phyloP scores from a whole-genome alignment of 2,329 filamentous ascomycete genomes.

The Cladophialophora exuberans region DNA sequence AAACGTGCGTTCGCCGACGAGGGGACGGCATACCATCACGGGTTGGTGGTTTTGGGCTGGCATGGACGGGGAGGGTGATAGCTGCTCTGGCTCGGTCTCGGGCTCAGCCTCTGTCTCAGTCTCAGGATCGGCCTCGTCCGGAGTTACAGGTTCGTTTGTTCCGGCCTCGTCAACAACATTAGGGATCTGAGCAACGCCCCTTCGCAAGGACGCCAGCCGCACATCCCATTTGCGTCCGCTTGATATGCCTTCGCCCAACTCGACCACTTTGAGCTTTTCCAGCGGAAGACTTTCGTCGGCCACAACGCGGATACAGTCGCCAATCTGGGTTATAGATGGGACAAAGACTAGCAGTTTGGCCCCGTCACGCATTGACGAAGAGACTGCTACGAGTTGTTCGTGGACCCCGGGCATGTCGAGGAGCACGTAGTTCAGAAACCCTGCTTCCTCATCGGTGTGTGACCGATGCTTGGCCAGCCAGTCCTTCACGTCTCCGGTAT shows the following conservation, averaged over 20 bases:
- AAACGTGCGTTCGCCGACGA: slow-evolving; percentile 50
- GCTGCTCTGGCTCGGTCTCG: not conserved
- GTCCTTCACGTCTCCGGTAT: slow-evolving; percentile 66
- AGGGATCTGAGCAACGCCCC: not conserved
- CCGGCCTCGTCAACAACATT: not conserved
- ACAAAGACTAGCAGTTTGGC: slow-evolving; percentile 72
- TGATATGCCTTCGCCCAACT: slow-evolving; percentile 50
- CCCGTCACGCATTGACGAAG: slow-evolving; percentile 62
- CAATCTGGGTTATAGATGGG: slow-evolving; percentile 78
- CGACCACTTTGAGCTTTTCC: slow-evolving; percentile 48
- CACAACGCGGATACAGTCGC: slow-evolving; percentile 61
- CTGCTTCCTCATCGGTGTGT: not conserved
- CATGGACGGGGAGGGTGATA: not conserved
- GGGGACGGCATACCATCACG: slow-evolving; percentile 57
- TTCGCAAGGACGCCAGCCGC: slow-evolving; percentile 39
- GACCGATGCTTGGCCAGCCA: slow-evolving; percentile 55
- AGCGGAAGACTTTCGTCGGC: slow-evolving; percentile 60
- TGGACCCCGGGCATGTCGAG: slow-evolving; percentile 73
- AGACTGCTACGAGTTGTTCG: slow-evolving; percentile 48
- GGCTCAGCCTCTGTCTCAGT: not conserved
- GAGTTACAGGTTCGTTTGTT: not conserved
- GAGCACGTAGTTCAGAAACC: slow-evolving; percentile 71
- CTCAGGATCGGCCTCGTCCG: slow-evolving; percentile 38
- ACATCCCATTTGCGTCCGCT: slow-evolving; percentile 54
- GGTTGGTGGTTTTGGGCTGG: slow-evolving; percentile 33